Evolutionary conservation across 140 eudicot species (phyloP).

Genomic region (Anethum foeniculum): DNA sequence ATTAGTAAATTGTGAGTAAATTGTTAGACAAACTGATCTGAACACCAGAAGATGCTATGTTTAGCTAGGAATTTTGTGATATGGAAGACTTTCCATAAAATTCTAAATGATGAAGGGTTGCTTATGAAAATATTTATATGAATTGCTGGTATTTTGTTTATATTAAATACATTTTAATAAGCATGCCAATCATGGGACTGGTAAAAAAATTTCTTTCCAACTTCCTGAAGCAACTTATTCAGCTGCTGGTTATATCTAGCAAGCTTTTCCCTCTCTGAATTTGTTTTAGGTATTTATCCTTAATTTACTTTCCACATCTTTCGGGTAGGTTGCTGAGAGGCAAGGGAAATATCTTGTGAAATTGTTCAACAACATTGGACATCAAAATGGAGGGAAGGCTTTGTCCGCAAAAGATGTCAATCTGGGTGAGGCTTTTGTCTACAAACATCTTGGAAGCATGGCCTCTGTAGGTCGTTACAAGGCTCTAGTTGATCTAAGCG

Average conservation of each 20-base stretch:
- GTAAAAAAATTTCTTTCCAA: background rate
- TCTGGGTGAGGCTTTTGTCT: constrained; percentile 76
- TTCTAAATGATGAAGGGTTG: background rate
- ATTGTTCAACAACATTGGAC: constrained; percentile 54
- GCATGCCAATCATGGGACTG: background rate
- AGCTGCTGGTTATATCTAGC: background rate
- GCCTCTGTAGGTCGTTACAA: constrained; percentile 92
- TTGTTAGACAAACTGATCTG: background rate
- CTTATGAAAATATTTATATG: background rate
- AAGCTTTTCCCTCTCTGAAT: background rate
- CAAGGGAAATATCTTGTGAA: constrained; percentile 72
- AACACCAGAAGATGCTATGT: background rate
- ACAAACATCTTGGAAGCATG: constrained; percentile 95
- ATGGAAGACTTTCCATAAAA: background rate
- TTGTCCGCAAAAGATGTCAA: constrained; percentile 35
- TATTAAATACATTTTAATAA: background rate
- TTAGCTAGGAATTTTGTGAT: background rate
- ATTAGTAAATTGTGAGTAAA: background rate
- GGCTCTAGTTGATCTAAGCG: constrained; percentile 76
- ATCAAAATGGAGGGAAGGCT: constrained; percentile 73
- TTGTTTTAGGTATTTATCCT: background rate
- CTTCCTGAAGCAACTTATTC: background rate
- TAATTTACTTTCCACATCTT: background rate
- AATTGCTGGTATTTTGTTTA: background rate
- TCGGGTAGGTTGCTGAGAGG: constrained; percentile 81